Base-by-base conservation (phyloP, 768 basidiomycete species). In the Psilocybe sp. region DNA sequence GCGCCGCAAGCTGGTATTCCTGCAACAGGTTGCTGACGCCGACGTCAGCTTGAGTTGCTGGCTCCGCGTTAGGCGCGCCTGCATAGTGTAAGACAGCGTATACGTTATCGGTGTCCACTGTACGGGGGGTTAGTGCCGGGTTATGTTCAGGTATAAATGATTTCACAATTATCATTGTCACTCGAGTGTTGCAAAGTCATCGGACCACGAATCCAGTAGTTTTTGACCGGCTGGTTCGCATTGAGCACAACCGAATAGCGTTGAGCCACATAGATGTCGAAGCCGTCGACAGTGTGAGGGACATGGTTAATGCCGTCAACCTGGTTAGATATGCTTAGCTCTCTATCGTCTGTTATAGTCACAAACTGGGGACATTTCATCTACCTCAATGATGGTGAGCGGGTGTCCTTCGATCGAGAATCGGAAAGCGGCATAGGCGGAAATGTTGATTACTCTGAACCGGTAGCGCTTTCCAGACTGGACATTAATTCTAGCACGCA, bases 391-490 rank as follows among this genome's bases (percentile, higher is more conserved):
- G 46, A 71, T 60, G 15, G 63, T 69, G 59, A 75, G 47, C n/a
- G 44, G 62, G 47, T 78, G 77, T 0, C 69, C 66, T 38, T 77
- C 75, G 40, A 78, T 71, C 3, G 72, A 71, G 52, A 74, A 75
- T 1, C 45, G 34, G 51, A 64, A 79, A 52, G 69, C 65, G 1
- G 74, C 66, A 50, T 73, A 67, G 50, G 76, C 78, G 10, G 71
- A 65, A 19, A 76, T 71, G 19, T 61, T 62, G 1, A 78, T 61
- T 20, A 78, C 53, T 15, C 78, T 73, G 62, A 79, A 67, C n/a
- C 78, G 72, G 53, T 78, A 77, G 9, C 70, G 65, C 23, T 61
- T 58, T 15, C 65, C 65, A 5, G 59, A 41, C 6, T 57, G 33
- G 32, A 77, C 73, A 16, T 57, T 67, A 15, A 76, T 55, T 1